A percentile compares a stretch with the other conserved stretches of the same genome.
Conservation (phyloP, 1,139 yeast species). For the Magnusiomyces paraingens region DNA sequence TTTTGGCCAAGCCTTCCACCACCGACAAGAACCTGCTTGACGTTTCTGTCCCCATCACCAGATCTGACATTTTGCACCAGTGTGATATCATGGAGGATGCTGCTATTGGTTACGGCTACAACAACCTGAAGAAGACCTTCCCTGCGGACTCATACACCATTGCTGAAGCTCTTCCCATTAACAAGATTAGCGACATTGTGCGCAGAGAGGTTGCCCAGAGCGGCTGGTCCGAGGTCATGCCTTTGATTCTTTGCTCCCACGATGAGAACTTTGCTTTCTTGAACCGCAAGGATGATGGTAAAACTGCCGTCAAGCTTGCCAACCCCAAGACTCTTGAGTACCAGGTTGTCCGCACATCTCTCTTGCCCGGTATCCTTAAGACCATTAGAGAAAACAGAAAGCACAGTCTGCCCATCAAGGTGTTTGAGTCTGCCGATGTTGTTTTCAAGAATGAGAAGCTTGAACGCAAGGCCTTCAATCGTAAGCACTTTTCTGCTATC, state of each 20-base stretch:
- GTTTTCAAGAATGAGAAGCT: constrained; percentile 72
- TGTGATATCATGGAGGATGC: constrained; percentile 99
- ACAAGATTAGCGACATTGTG: constrained; percentile 84
- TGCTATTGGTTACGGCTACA: constrained; percentile 93
- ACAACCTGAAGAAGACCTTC: constrained; percentile 75
- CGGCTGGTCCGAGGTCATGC: constrained; percentile 94
- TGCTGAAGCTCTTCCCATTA: constrained; percentile 84
- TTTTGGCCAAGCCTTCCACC: constrained; percentile 52
- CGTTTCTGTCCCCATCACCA: constrained; percentile 81
- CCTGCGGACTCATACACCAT: constrained; percentile 75
- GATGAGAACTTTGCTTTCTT: constrained; percentile 92
- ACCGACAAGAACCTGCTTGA: constrained; percentile 49
- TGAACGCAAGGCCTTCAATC: constrained; percentile 88
- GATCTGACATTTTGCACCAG: constrained; percentile 93
- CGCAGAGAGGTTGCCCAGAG: constrained; percentile 90
- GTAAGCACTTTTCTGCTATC: constrained; percentile 91
- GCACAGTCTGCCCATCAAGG: constrained; percentile 89
- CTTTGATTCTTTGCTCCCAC: constrained; percentile 90
- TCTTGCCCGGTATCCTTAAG: constrained; percentile 90
- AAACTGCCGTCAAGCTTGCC: constrained; percentile 77
- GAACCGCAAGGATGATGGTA: constrained; percentile 66
- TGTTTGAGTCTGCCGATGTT: constrained; percentile 93
- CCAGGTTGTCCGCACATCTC: constrained; percentile 93
- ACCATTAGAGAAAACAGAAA: constrained; percentile 94
- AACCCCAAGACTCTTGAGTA: constrained; percentile 96